A percentile compares a stretch with the other conserved stretches of the same genome.
Evolutionary conservation across 1,139 yeast genomes (phyloP).

Genomic region (Torulaspora pretoriensis): DNA sequence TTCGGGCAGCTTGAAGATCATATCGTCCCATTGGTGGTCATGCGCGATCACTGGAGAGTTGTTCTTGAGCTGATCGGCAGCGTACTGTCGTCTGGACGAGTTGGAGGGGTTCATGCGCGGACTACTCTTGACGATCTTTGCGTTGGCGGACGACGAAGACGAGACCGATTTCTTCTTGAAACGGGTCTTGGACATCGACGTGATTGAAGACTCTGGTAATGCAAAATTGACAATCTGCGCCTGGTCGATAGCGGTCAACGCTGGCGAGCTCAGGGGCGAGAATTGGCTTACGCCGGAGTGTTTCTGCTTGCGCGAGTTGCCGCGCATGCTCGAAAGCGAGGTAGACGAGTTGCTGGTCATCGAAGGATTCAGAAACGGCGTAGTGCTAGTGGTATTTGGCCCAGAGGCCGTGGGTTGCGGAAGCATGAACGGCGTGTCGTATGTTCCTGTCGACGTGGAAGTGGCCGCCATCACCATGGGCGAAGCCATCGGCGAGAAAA

Average conservation of each 20-base stretch:
- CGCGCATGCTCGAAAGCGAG: conserved; percentile 4
- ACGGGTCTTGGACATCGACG: conserved; percentile 11
- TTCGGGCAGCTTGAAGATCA: conserved; percentile 31
- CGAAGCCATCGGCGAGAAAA: conserved; percentile 30
- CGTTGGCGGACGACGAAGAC: conserved; percentile 7
- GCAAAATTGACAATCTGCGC: conserved; percentile 19
- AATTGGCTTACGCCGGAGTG: conserved; percentile 14
- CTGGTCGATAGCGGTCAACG: conserved; percentile 23
- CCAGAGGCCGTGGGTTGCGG: conserved; percentile 6
- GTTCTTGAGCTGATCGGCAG: conserved; percentile 17
- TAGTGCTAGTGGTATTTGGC: conserved; percentile 10
- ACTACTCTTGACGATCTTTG: conserved; percentile 30
- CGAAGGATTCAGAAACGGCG: conserved; percentile 16
- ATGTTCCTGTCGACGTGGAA: conserved; percentile 10
- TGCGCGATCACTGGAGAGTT: conserved; percentile 8
- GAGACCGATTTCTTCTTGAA: conserved; percentile 15
- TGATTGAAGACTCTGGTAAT: conserved; percentile 23
- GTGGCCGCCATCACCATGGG: conserved; percentile 26
- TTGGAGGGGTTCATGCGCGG: conserved; percentile 25
- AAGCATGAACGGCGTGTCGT: conserved; percentile 21
- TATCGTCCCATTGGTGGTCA: conserved; percentile 28
- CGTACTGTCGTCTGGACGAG: conserved; percentile 19
- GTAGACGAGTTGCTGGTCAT: conserved; percentile 5
- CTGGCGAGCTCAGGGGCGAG: conserved; percentile 33
- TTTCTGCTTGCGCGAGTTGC: conserved; percentile 5